Base-by-base conservation (phyloP, 495 filamentous ascomycete genomes). In the Halenospora varia region DNA sequence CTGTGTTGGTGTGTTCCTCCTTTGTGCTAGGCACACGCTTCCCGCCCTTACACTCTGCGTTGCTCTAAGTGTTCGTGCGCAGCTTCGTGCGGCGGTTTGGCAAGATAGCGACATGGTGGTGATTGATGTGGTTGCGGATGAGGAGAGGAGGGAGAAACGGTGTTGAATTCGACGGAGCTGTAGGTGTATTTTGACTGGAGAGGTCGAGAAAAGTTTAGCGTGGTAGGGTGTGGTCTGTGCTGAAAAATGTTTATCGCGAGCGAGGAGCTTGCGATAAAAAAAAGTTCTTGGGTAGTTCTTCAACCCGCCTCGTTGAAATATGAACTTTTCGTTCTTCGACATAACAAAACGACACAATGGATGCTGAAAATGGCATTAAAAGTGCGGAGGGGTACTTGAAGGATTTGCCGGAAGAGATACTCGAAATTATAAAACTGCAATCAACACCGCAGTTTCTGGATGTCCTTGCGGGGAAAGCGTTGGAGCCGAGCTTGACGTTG, bases 401-500 rank as follows among this genome's bases (percentile, higher is more conserved):
- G 40, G 69, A 81, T 62, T 69, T 92, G 57, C 87, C 87, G 44
- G 76, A 74, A 56, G 88, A 88, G 69, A 73, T 89, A 60, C 65
- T 85, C 53, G 71, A 79, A 51, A 77, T 87, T 59, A 79, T 93
- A 71, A 79, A 76, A 61, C 73, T 82, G 62, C 78, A 84, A 59
- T 78, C 75, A 52, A 79, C 85, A 62, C 74, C 77, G 53, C 75
- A 81, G 62, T 86, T 90, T 71, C 81, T 94, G 51, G 82, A 88
- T 68, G 78, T 81, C 54, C 74, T 96, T 66, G 79, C 88, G 53
- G 70, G 72, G 56, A 79, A 83, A 55, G 84, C 90, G 24, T 77
- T 93, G 59, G 73, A 84, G 58, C 76, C 88, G 47, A 68, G 74
- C 52, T 74, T 79, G 59, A 92, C 89, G 52, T 77, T 87, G 59